Evolutionary conservation across 495 filamentous ascomycete genomes (phyloP), one percentile per base, ranked within the genome.

Genomic region (Gamarada debralockiae): DNA sequence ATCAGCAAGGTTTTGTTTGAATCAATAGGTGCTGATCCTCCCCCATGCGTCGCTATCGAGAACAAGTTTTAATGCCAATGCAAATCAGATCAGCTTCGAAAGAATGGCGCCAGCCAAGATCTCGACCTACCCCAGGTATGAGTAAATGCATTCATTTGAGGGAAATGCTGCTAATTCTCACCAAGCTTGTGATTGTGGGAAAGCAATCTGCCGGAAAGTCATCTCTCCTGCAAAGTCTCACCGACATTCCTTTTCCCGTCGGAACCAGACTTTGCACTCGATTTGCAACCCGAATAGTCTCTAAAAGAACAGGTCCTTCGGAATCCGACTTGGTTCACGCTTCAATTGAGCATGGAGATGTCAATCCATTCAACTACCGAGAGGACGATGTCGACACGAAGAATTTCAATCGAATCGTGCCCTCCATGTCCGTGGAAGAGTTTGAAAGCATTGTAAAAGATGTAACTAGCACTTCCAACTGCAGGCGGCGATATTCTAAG

Each of bases 121-220:
- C 42, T 55, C 13, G 52, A 55, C 25, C 33, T 55, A 3, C 52
- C 52, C 29, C 52, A 55, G 52, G 70, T 53, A 45, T 21, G 40
- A 15, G 7, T 3, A 10, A 3, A 22, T 7, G 8, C 17, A 37
- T 42, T 7, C 21, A 12, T 20, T 34, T 3, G 12, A n/a, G 14
- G 17, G 22, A 21, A 29, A n/a, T n/a, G n/a, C n/a, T 39, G n/a
- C 40, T 18, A 9, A 42, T 9, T 13, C 37, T 15, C n/a, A 46
- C 1, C 17, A 21, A 53, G 50, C 50, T 92, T 29, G 75, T 89
- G 8, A 85, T 90, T 21, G 74, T 75, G 2, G 75, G 76, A 9
- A 65, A 73, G 44, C 75, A 79, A 54, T 80, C 75, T 0, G 74
- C 73, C 0, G 78, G 79, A 12, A 83, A 83, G 54, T 73, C 66